Evolutionary conservation across 805 yeast species (phyloP).

Genomic region (Millerago galiae): DNA sequence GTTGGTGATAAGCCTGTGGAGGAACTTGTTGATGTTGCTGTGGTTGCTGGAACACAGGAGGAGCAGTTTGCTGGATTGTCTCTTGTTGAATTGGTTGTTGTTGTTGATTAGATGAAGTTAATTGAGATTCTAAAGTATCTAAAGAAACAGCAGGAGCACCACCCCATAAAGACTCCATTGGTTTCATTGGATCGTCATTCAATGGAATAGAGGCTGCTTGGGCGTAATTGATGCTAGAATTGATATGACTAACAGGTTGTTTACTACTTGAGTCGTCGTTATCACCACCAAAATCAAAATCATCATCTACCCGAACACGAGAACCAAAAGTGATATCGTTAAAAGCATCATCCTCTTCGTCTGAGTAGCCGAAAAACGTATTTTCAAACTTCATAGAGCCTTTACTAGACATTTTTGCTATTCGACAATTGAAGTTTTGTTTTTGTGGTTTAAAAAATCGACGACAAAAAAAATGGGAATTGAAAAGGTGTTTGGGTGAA

Average conservation of each 20-base stretch:
- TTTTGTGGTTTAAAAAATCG: neutral
- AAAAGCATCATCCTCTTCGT: constrained; percentile 73
- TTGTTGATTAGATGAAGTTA: constrained; percentile 5
- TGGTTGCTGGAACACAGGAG: constrained; percentile 11
- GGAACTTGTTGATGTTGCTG: constrained; percentile 20
- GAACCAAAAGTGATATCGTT: constrained; percentile 77
- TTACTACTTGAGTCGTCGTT: constrained; percentile 1
- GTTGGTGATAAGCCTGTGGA: constrained; percentile 19
- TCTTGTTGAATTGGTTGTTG: constrained; percentile 26
- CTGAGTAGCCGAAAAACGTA: constrained; percentile 66
- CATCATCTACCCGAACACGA: constrained; percentile 45
- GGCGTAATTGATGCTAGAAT: constrained; percentile 33
- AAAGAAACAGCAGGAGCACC: constrained; percentile 39
- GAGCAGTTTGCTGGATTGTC: constrained; percentile 17
- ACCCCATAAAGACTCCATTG: constrained; percentile 70
- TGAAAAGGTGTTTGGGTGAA: constrained; percentile 2
- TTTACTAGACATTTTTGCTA: constrained; percentile 4
- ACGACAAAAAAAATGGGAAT: neutral
- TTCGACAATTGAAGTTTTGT: neutral
- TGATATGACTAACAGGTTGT: constrained; percentile 19
- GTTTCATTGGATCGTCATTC: constrained; percentile 44
- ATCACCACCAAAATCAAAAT: constrained; percentile 53
- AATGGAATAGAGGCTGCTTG: constrained; percentile 29
- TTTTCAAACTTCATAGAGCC: constrained; percentile 69
- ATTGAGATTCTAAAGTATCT: constrained; percentile 79